Evolutionary conservation across 345 rosid genomes (phyloP).

Genomic region (Streptanthus diversifolius): DNA sequence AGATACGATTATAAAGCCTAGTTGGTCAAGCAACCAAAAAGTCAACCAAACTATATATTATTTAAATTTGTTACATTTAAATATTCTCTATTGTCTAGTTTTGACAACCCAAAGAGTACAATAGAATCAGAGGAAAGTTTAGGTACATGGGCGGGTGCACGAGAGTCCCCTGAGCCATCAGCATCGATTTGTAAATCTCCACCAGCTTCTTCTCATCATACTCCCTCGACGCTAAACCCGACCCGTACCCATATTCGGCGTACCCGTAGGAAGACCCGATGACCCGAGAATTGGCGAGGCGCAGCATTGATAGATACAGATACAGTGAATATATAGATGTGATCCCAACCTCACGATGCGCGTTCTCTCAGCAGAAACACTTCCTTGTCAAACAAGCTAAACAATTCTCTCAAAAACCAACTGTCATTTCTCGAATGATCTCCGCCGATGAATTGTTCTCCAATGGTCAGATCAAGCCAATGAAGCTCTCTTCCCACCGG

Average conservation of each 20-base stretch:
- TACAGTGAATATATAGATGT: too few relatives aligned
- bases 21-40: constrained; percentile 1
- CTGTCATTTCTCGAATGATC: too few relatives aligned
- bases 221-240: constrained; percentile 39
- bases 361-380: too few relatives aligned
- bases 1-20: constrained; percentile 12
- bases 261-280: constrained; percentile 33
- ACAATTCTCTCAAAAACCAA: too few relatives aligned
- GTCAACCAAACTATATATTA: constrained; percentile 7
- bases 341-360: too few relatives aligned
- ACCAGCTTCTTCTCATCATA: constrained; percentile 53
- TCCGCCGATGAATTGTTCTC: too few relatives aligned
- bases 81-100: too few relatives aligned
- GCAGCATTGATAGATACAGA: too few relatives aligned
- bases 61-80: neutral
- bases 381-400: too few relatives aligned
- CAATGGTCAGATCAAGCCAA: too few relatives aligned
- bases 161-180: constrained; percentile 47
- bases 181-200: constrained; percentile 64
- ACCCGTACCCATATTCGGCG: constrained; percentile 30
- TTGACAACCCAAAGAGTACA: too few relatives aligned
- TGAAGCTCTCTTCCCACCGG: too few relatives aligned
- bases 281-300: constrained; percentile 45
- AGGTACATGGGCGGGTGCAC: constrained; percentile 40
- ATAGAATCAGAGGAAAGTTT: constrained; percentile 21